A percentile compares a stretch with the other conserved stretches of the same genome.
Conservation (phyloP, 306 rosid genomes). For the Vicia sativa region DNA sequence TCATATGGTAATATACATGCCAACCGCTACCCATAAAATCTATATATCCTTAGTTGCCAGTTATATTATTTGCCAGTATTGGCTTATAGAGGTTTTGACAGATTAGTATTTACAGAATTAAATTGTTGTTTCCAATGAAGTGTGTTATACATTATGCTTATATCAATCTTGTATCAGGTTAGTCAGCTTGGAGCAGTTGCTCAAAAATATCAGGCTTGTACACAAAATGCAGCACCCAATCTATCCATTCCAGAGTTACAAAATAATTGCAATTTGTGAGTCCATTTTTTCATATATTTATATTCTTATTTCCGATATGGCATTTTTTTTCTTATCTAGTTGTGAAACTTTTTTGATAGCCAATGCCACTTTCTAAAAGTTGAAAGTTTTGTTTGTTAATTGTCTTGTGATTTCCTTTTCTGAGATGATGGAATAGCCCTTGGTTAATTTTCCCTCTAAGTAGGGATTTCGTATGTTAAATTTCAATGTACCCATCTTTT, state of each 20-base stretch:
- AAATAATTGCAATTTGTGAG: slow-evolving; percentile 94
- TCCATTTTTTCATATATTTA: slow-evolving; percentile 37
- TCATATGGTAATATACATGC: slow-evolving; percentile 28
- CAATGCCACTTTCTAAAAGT: slow-evolving; percentile 2
- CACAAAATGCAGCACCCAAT: slow-evolving; percentile 88
- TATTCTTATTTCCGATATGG: slow-evolving; percentile 7
- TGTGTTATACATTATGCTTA: slow-evolving; percentile 22
- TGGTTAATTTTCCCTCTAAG: slow-evolving; percentile 25
- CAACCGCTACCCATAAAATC: not conserved
- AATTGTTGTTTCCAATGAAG: slow-evolving; percentile 13
- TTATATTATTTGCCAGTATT: not conserved
- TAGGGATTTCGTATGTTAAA: not conserved
- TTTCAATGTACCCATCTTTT: not conserved
- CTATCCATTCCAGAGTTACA: slow-evolving; percentile 90
- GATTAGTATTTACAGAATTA: not conserved
- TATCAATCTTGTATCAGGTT: slow-evolving; percentile 66
- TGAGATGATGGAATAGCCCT: not conserved
- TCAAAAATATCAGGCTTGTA: slow-evolving; percentile 88
- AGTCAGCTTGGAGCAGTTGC: slow-evolving; percentile 96
- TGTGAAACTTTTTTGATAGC: slow-evolving; percentile 10
- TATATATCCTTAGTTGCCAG: slow-evolving; percentile 20
- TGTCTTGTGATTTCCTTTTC: slow-evolving; percentile 15
- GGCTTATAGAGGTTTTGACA: slow-evolving; percentile 5
- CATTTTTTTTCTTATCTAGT: not conserved
- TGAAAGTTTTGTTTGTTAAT: slow-evolving; percentile 2